Base-by-base conservation (phyloP, 2,329 filamentous ascomycete genomes). In the Chaetomium strumarium region DNA sequence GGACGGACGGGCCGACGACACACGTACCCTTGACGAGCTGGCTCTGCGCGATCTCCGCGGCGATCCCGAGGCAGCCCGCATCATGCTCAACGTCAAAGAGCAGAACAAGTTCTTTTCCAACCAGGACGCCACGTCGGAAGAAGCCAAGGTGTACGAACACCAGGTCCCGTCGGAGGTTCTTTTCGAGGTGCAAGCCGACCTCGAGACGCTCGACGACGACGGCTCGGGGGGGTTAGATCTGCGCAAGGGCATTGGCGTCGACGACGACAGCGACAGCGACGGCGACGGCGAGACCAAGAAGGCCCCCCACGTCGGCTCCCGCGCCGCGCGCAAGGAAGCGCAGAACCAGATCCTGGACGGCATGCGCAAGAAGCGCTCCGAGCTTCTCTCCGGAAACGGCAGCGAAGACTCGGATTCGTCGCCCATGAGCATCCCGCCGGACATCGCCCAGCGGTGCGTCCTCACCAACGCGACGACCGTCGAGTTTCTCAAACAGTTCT, bases 401-500 rank as follows among this genome's bases (percentile, higher is more conserved):
- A 31, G 16, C 46, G 70, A 75, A 39, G 66, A 68, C 53, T 80
- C 73, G 62, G 72, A 70, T 63, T 74, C 62, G 60, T 76, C 67
- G 47, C 78, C 70, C 59, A 86, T 76, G 82, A 74, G 76, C 11
- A 62, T 84, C 20, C 73, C 84, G 3, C 63, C 72, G 1, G 75
- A 79, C 1, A 72, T 86, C 17, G 73, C 80, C 4, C 75, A 83
- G 40, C 80, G 80, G 51, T 83, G 80, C 59, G 72, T 70, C 38
- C 69, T 83, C 51, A 96, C 92, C 0, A 90, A 97, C 67, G 91
- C 91, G 49, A 99, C 93, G 0, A 95, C 90, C 0, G 86, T 88
- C 36, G 93, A 99, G 65, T 99, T 97, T 64, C 74, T 99, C n/a
- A 88, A 92, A 62, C 95, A 97, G 68, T 99, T 99, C 73, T 99